Base-by-base conservation (phyloP, 1,139 yeast species). In the Yamadazyma diddensiae region DNA sequence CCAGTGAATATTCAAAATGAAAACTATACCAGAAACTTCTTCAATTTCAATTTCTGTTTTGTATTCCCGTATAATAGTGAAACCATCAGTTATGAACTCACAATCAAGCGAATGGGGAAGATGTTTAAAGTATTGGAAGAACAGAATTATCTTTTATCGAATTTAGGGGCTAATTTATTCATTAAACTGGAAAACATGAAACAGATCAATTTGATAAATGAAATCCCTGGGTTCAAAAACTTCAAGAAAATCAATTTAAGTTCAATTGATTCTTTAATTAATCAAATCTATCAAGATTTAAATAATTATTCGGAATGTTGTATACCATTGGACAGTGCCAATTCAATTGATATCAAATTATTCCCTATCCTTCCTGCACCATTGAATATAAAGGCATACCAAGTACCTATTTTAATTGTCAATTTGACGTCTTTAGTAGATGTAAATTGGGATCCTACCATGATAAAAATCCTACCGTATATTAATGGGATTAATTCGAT, bases 361-460 rank as follows among this genome's bases (percentile, higher is more conserved):
- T 87, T 94, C 46, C 97, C 97, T 0, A 65, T 86, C 11, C 64
- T 84, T 24, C 90, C 94, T 6, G 86, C 94, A 1, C 97, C 97
- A 0, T 84, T 87, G 1, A 77, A 76, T 31, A 62, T 86, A 47
- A 60, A 77, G 53, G 75, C 88, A 22, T 66, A 73, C 48, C 95
- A 92, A 53, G 98, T 92, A 0, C 98, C 98, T 0, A 77, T 88
- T 3, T 76, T 94, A 4, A 82, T 92, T 0, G 95, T 90, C 2
- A 77, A 80, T 35, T 60, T 90, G 22, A 70, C 70, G 24, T 65
- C 76, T 22, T 65, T 92, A 42, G 80, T 86, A 21, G 98, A 92
- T 56, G 83, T 83, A 5, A 84, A 85, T 47, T 92, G 98, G 97
- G 98, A 92, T 53, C 97, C 97, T 1, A 92, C 97, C 2, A 83